Evolutionary conservation across 1,284 basidiomycete species (phyloP), one percentile per base, ranked within the genome.

Genomic region (Moesziomyces parantarcticus): DNA sequence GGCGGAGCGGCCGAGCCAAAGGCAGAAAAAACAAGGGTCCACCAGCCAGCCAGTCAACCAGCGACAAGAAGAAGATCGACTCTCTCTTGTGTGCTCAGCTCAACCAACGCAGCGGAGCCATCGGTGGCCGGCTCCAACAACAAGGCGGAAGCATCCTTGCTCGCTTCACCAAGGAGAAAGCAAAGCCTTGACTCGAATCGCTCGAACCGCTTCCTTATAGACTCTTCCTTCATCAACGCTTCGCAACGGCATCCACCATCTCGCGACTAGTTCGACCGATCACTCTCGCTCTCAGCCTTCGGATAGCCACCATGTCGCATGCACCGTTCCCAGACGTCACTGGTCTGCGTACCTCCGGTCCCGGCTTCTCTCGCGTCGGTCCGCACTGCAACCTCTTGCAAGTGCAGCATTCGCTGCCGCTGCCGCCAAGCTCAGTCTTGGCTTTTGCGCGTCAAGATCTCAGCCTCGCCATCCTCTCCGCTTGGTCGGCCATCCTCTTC

Each of bases 301-400:
- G 47, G 44, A 58, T 14, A 58, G 32, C 34, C 40, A 40, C 13
- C 36, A 34, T 29, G 22, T 26, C 63, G 39, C 72, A 76, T 34
- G 70, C 73, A 29, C 79, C 80, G 22, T 82, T 82, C 45, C 80
- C 80, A 41, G 80, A 82, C 58, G 73, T 81, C 26, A 76, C 78
- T 1, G 80, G 80, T 34, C 70, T 78, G 10, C 59, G 80, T 7
- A 71, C 73, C 13, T 72, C 75, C 3, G 75, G 69, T 5, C 66
- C 73, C 25, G 62, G 48, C 54, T 69, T 69, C 36, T 52, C 69
- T 44, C 62, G 69, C 32, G 54, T 64, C 14, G 65, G 65, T 22
- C 49, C 45, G 5, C 54, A 68, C 20, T 61, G 58, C 60, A 58
- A 67, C 46, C 56, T 62, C 11, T 18, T 70, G 18, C 56, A 36